Conservation (phyloP, 2,329 filamentous ascomycete species). For the Trichoderma harzianum region DNA sequence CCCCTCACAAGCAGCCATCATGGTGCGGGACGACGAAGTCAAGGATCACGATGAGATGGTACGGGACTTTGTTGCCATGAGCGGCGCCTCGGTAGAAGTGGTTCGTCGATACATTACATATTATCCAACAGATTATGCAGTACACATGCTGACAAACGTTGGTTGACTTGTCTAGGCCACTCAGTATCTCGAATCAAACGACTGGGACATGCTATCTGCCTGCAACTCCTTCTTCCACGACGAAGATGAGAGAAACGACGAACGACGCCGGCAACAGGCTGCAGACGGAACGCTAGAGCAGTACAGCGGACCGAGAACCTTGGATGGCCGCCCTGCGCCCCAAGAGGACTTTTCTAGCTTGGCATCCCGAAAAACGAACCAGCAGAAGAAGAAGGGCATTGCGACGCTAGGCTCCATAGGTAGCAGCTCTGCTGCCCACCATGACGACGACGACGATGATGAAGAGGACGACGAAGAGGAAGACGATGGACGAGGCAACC, state of each 20-base stretch:
- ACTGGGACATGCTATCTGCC: conserved; percentile 65
- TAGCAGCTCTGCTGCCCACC: conserved; percentile 41
- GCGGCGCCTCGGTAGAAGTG: conserved; percentile 28
- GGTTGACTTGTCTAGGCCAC: conserved; percentile 49
- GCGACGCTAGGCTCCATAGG: conserved; percentile 57
- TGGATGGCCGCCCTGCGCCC: conserved; percentile 60
- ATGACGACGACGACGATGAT: conserved; percentile 57
- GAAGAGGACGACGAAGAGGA: conserved; percentile 57
- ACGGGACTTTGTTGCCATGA: conserved; percentile 29
- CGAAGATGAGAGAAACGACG: conserved; percentile 48
- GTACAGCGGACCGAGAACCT: conserved; percentile 60
- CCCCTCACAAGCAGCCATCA: conserved; percentile 21
- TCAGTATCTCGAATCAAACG: conserved; percentile 61
- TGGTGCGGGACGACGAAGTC: conserved; percentile 28
- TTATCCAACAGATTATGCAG: background rate
- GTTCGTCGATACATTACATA: conserved; percentile 19
- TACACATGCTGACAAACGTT: background rate
- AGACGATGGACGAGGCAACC: conserved; percentile 58
- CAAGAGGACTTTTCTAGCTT: conserved; percentile 30
- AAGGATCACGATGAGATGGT: conserved; percentile 27
- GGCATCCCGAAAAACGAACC: conserved; percentile 35
- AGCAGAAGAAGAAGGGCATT: conserved; percentile 57
- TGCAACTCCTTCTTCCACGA: conserved; percentile 60
- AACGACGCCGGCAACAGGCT: conserved; percentile 43
- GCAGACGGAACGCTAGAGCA: conserved; percentile 26